These are phyloP conservation scores for Cutaneotrichosporon spelunceum DNA, from an alignment of 1,284 basidiomycete species.

Conservation along the genomic window DNA sequence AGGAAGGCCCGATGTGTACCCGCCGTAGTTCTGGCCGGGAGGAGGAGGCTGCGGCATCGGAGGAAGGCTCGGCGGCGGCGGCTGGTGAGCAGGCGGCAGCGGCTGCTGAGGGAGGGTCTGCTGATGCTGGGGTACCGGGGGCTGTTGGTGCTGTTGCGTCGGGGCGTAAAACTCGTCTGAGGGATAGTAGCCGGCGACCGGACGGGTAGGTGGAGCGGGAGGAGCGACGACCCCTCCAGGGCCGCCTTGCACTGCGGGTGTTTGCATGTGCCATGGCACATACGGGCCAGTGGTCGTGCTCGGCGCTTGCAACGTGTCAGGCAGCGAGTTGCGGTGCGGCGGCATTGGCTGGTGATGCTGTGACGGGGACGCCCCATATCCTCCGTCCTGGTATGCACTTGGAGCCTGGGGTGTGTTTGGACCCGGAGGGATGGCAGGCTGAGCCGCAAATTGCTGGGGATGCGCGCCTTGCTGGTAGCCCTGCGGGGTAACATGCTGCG, in stretches of 20 bases:
- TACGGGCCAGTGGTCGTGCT: constrained; percentile 29
- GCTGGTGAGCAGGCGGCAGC: neutral
- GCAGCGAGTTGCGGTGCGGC: constrained; percentile 12
- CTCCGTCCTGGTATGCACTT: neutral
- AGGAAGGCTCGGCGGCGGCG: constrained; percentile 4
- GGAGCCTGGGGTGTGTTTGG: neutral
- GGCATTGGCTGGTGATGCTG: constrained; percentile 10
- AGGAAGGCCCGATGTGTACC: constrained; percentile 2
- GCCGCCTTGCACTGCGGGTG: constrained; percentile 17
- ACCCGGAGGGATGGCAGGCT: constrained; percentile 6
- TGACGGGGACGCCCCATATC: neutral
- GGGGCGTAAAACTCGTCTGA: constrained; percentile 45
- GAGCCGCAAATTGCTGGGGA: constrained; percentile 7
- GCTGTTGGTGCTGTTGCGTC: constrained; percentile 20
- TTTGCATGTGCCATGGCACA: constrained; percentile 49
- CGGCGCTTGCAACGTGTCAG: constrained; percentile 4
- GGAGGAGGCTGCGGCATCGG: constrained; percentile 16
- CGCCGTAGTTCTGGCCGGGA: constrained; percentile 10
- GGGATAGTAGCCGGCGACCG: constrained; percentile 41
- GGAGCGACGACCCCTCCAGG: neutral
- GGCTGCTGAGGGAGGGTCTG: neutral
- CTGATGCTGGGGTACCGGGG: constrained; percentile 11
- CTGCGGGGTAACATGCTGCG: neutral
- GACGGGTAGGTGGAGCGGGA: constrained; percentile 26
- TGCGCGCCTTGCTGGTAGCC: constrained; percentile 2